These are phyloP conservation scores for Populus trichocarpa DNA, from an alignment of 441 rosid species.

Conservation along the genomic window DNA sequence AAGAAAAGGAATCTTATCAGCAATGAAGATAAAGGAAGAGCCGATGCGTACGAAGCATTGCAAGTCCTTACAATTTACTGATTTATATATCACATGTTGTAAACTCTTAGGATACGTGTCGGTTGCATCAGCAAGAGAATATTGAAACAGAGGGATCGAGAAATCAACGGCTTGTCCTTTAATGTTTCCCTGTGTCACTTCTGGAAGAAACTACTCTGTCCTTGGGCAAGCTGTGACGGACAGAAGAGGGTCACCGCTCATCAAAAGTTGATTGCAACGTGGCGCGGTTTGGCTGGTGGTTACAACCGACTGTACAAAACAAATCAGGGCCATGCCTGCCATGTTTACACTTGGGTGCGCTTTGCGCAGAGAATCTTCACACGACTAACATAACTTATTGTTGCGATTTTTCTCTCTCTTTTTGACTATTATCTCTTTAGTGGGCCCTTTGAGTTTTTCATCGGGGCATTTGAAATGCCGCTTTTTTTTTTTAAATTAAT, in stretches of 20 bases:
- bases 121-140: conserved; percentile 4
- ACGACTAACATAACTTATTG: conserved; percentile 12
- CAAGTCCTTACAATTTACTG: not conserved
- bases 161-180: too few species aligned
- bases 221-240: not conserved
- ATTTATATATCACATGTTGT: not conserved
- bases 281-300: not conserved
- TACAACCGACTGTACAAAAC: not conserved
- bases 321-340: not conserved
- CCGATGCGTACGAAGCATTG: too few species aligned
- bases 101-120: conserved; percentile 26
- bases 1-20: conserved; percentile 15
- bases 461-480: too few species aligned
- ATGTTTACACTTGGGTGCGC: not conserved
- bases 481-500: too few species aligned
- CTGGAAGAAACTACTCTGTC: conserved; percentile 4
- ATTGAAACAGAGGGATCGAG: conserved; percentile 8
- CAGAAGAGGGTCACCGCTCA: conserved; percentile 11
- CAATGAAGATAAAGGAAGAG: not conserved
- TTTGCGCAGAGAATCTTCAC: conserved; percentile 30
- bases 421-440: not conserved
- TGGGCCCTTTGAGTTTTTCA: too few species aligned
- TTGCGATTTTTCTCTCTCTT: not conserved
- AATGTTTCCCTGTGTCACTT: not conserved
- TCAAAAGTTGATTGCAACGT: conserved; percentile 10